Base-by-base conservation (phyloP, 2,329 filamentous ascomycete species). In the Fusarium temperatum region DNA sequence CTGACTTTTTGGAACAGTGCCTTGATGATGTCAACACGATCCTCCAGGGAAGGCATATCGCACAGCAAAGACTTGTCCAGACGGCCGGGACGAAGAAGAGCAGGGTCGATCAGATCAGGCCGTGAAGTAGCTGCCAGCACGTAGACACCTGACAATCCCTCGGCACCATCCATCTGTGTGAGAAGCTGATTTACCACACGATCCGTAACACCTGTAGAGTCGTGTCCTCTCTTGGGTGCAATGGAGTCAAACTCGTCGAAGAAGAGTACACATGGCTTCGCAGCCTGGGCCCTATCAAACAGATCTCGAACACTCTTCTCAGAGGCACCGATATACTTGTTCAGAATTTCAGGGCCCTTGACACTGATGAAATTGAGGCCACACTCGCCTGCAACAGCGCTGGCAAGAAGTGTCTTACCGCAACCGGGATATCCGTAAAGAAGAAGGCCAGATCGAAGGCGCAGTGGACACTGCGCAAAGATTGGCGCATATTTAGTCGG, bases 181-280 rank as follows among this genome's bases (percentile, higher is more conserved):
- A 99, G 89, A 65, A 99, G 90, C 86, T 99, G 97, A 81, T 99
- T 99, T 77, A 99, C 96, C 1, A 99, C 97, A 42, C 97, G 91
- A 82, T 99, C 97, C 1, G 96, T 99, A n/a, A 99, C 97, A 74
- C 97, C 96, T 0, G 96, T 99, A 4, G 93, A 96, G 81, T 99
- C 97, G 80, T 99, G 96, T 0, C 96, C 96, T 84, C 96, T 90
- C 83, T 98, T 99, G 6, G 96, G 96, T 1, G 97, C 97, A 73
- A 99, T 98, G 44, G 94, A 95, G 84, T 99, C 96, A 80, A 99
- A 99, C 82, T 99, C 96, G 80, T 99, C 96, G 80, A 99, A 99
- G 87, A 99, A 99, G 14, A 99, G 87, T 9, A 99, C 94, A 77
- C 96, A 98, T 0, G 97, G 97, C 68, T 93, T 91, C 9, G 96